Conservation (phyloP, 192 early-diverging fungal genomes). For the Entrophospora sp. region DNA sequence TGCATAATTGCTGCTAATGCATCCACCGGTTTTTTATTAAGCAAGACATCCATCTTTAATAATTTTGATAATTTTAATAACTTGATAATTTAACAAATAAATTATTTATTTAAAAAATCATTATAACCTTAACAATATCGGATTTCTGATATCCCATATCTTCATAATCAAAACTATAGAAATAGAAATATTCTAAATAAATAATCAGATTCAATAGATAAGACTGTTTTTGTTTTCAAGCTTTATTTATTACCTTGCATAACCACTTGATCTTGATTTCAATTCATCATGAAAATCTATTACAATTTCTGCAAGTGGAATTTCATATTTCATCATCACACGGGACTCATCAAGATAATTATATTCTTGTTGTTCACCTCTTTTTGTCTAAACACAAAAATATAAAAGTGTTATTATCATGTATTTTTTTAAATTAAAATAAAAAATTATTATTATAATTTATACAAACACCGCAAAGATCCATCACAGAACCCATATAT, state of each 20-base stretch:
- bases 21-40: constrained; percentile 89
- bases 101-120: not conserved
- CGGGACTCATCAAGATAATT: constrained; percentile 79
- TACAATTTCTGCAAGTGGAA: constrained; percentile 91
- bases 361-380: constrained; percentile 83
- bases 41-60: constrained; percentile 68
- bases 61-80: not conserved
- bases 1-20: constrained; percentile 86
- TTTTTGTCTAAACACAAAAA: constrained; percentile 38
- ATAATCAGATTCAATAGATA: not conserved
- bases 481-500: constrained; percentile 67
- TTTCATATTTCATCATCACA: constrained; percentile 74
- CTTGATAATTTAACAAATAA: not conserved
- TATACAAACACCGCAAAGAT: constrained; percentile 57
- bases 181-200: not conserved
- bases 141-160: constrained; percentile 77
- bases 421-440: not conserved
- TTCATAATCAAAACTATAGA: constrained; percentile 84
- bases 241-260: constrained; percentile 40
- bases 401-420: not conserved
- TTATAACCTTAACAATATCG: constrained; percentile 72
- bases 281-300: constrained; percentile 94
- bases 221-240: not conserved
- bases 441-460: not conserved
- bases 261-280: constrained; percentile 85